Base-by-base conservation (phyloP, 2,329 filamentous ascomycete species). In the Pseudogymnoascus sp. region DNA sequence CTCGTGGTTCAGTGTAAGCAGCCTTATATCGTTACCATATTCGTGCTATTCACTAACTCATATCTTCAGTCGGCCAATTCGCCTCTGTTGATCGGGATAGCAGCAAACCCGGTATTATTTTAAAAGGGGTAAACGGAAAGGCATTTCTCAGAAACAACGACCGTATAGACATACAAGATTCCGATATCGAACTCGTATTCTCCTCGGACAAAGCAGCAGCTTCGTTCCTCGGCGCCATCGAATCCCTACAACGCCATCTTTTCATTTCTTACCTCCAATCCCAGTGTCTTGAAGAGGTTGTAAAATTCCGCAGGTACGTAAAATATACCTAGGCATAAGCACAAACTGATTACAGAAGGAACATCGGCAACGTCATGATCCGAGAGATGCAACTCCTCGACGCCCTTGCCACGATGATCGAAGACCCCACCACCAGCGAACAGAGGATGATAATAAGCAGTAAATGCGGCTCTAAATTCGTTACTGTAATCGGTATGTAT, bases 321-420 rank as follows among this genome's bases (percentile, higher is more conserved):
- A 16, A 28, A 2, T 7, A 28, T 45, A 22, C 9, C 16, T 14
- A 60, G 28, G 6, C 2, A 25, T 4, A 19, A 35, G 6, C 22
- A 35, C 7, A 12, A 7, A 14, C 35, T 60, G 16, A 60, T 12
- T 28, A 16, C 5, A 35, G 22, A 39, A 63, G 62, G 8, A 49
- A 60, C 38, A 55, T 63, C n/a, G 62, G 62, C 38, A 36, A 61
- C 22, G 58, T 63, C 33, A 63, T 63, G 62, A 63, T 63, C 55
- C 62, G 62, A 19, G 62, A 63, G n/a, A 63, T 63, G 62, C 62
- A 63, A 30, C 58, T 63, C 28, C 38, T 52, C 14, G 58, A 63
- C 39, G 62, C 62, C 19, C 9, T 41, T 16, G 62, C 58, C 11
- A 63, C 28, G 8, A 19, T 63, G 28, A 16, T 63, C 16, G 38